Percentiles rank a stretch among this genome's conserved stretches.
Conservation (phyloP, 1,284 basidiomycete genomes). For the Mycosarcoma mackinlayi region DNA sequence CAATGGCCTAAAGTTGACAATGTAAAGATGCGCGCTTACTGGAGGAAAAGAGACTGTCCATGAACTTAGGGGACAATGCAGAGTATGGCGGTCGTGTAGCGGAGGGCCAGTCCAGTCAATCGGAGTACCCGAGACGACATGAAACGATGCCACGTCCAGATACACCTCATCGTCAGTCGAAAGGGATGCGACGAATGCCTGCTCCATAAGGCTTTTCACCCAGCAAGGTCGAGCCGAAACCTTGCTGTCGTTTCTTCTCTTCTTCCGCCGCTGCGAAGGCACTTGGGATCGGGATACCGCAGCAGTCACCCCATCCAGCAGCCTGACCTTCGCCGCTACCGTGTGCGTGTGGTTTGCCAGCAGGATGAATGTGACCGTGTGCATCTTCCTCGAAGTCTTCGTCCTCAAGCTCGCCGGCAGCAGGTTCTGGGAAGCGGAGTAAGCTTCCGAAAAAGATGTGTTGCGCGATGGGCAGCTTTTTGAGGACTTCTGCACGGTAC, state of each 20-base stretch:
- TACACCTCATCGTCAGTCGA: conserved; percentile 21
- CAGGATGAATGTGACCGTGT: conserved; percentile 74
- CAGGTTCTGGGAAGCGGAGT: conserved; percentile 76
- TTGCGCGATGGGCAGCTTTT: conserved; percentile 94
- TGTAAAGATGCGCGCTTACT: no score
- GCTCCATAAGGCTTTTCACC: conserved; percentile 38
- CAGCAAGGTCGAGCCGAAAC: conserved; percentile 26
- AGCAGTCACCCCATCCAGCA: conserved; percentile 83
- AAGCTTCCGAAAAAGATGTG: conserved; percentile 94
- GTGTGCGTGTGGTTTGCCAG: conserved; percentile 36
- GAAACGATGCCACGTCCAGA: no score
- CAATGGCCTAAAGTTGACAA: no score
- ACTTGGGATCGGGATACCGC: conserved; percentile 70
- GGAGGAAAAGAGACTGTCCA: no score
- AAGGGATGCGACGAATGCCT: conserved; percentile 42
- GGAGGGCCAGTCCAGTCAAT: neutral
- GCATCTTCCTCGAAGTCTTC: conserved; percentile 71
- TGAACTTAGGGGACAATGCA: no score
- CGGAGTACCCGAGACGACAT: neutral
- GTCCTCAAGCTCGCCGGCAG: conserved; percentile 62
- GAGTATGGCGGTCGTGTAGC: no score
- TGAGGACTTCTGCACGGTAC: conserved; percentile 93
- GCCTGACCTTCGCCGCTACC: conserved; percentile 71
- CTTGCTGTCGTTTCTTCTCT: conserved; percentile 43
- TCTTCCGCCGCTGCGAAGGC: conserved; percentile 70